phyloP scores from a whole-genome alignment of 2,329 filamentous ascomycete species.

The Epichloe elymi region DNA sequence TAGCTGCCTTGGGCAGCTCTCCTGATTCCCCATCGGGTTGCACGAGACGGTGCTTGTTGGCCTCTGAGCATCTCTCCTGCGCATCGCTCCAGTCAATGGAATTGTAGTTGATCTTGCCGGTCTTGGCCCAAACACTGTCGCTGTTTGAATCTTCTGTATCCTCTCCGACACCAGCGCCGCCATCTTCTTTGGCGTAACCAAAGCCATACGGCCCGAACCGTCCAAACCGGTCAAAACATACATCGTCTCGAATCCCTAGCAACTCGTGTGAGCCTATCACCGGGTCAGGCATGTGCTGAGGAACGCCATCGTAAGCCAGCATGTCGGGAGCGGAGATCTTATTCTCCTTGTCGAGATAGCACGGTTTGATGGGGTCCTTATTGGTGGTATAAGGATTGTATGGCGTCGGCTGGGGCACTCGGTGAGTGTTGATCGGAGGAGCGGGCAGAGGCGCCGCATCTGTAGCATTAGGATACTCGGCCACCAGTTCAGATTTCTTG shows the following conservation, averaged over 20 bases:
- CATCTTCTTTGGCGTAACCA: conserved; percentile 62
- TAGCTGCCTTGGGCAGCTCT: conserved; percentile 14
- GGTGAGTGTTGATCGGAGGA: conserved; percentile 19
- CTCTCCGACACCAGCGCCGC: conserved; percentile 58
- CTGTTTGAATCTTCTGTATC: conserved; percentile 60
- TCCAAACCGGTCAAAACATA: conserved; percentile 82
- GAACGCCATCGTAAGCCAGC: conserved; percentile 56
- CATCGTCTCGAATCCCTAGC: conserved; percentile 59
- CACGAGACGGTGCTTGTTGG: conserved; percentile 51
- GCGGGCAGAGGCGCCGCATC: conserved; percentile 20
- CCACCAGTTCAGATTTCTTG: conserved; percentile 44
- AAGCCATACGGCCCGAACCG: conserved; percentile 74
- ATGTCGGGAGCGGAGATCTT: conserved; percentile 46
- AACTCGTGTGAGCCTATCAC: conserved; percentile 64
- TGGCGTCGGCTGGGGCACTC: conserved; percentile 29
- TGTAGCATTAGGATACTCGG: conserved; percentile 55
- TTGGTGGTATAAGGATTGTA: conserved; percentile 57
- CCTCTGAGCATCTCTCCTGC: conserved; percentile 39
- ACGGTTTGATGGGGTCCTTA: conserved; percentile 41
- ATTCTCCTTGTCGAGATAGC: conserved; percentile 49
- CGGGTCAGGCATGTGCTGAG: conserved; percentile 64
- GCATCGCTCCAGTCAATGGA: conserved; percentile 41
- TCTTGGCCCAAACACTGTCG: conserved; percentile 41
- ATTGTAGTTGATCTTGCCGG: conserved; percentile 43
- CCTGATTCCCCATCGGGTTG: conserved; percentile 26